Percentiles rank a stretch among this genome's conserved stretches.
These are phyloP conservation scores for Trebouxia sp. DNA, from an alignment of 139 green algal genomes.

Conservation along the genomic window DNA sequence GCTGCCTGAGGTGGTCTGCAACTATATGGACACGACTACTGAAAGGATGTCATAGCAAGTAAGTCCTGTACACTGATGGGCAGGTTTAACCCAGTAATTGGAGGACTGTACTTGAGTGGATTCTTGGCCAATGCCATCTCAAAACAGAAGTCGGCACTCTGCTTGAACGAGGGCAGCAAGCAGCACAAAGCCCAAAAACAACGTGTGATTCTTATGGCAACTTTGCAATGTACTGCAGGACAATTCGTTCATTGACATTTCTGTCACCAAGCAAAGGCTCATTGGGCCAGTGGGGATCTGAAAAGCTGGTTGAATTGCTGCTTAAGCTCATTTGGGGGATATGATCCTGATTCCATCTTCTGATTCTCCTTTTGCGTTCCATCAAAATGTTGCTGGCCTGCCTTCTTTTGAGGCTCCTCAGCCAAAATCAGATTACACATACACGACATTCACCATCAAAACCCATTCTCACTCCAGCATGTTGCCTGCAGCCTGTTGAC, in stretches of 20 bases:
- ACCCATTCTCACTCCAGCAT: too few species aligned
- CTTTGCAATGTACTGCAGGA: not conserved
- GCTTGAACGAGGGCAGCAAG: not conserved
- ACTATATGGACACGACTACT: not conserved
- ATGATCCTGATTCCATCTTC: not conserved
- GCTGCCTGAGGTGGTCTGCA: too few species aligned
- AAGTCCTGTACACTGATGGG: too few species aligned
- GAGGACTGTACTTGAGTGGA: too few species aligned
- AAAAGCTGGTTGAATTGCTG: slow-evolving; percentile 20
- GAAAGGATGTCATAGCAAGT: too few species aligned
- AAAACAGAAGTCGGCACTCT: too few species aligned
- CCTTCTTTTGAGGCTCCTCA: not conserved
- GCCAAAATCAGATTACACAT: too few species aligned
- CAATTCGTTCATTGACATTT: slow-evolving; percentile 17
- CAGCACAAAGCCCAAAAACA: not conserved
- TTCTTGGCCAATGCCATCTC: too few species aligned
- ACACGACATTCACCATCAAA: too few species aligned
- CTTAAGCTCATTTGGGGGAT: slow-evolving; percentile 14
- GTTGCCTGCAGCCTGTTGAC: too few species aligned
- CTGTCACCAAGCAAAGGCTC: not conserved
- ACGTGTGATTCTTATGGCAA: not conserved
- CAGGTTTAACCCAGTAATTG: too few species aligned
- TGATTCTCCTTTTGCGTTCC: not conserved
- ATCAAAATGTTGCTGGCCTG: not conserved
- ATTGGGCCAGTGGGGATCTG: not conserved